A percentile compares a stretch with the other conserved stretches of the same genome.
Conservation (phyloP, 1,284 basidiomycete genomes). For the Cystobasidium slooffiae region DNA sequence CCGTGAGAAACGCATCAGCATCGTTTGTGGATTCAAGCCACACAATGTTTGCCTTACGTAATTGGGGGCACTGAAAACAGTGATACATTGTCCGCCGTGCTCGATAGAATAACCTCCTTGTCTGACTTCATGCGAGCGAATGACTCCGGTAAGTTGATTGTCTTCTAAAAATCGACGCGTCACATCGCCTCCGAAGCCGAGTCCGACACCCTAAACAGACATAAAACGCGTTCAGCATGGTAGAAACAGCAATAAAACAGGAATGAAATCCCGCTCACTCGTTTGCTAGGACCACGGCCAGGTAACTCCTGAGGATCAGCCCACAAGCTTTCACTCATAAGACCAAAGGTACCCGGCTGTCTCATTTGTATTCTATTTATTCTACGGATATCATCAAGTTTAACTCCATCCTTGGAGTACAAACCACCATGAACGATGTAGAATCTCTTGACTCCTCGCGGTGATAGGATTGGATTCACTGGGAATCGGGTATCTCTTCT, state of each 20-base stretch:
- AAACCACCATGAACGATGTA: slow-evolving; percentile 96
- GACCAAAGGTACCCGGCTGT: slow-evolving; percentile 91
- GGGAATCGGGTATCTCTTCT: slow-evolving; percentile 57
- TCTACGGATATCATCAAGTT: slow-evolving; percentile 86
- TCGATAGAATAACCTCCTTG: slow-evolving; percentile 85
- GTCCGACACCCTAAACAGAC: slow-evolving; percentile 82
- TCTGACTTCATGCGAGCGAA: slow-evolving; percentile 96
- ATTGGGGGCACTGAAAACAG: slow-evolving; percentile 62
- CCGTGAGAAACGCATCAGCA: neutral
- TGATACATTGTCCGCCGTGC: slow-evolving; percentile 85
- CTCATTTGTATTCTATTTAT: slow-evolving; percentile 77
- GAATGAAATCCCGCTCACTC: slow-evolving; percentile 63
- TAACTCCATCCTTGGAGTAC: slow-evolving; percentile 92
- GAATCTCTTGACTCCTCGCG: slow-evolving; percentile 81
- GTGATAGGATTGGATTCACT: slow-evolving; percentile 70
- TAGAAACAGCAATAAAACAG: neutral
- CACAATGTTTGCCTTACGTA: slow-evolving; percentile 44
- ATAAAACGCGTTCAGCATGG: neutral
- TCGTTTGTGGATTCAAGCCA: neutral
- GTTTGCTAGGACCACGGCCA: slow-evolving; percentile 95
- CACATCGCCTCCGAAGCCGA: slow-evolving; percentile 88
- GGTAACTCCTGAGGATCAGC: slow-evolving; percentile 89
- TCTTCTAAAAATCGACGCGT: slow-evolving; percentile 52
- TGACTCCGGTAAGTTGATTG: slow-evolving; percentile 61
- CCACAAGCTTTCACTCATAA: slow-evolving; percentile 82